These are phyloP conservation scores for Pisolithus orientalis DNA, from an alignment of 768 basidiomycete genomes.

Conservation along the genomic window DNA sequence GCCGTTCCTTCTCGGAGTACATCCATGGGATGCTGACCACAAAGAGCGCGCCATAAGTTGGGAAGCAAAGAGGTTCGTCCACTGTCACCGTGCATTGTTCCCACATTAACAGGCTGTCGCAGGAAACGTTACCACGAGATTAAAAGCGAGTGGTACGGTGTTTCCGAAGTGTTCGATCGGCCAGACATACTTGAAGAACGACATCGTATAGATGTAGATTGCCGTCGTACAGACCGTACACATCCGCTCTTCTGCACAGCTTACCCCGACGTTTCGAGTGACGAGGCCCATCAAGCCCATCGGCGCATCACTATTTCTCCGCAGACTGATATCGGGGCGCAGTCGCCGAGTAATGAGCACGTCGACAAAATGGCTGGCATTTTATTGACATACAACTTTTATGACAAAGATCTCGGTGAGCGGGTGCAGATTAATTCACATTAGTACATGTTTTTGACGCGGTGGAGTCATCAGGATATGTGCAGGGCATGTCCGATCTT, in stretches of 20 bases:
- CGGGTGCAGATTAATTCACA: constrained; percentile 4
- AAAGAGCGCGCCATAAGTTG: constrained; percentile 56
- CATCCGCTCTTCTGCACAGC: constrained; percentile 77
- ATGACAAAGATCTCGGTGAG: constrained; percentile 81
- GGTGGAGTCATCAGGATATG: constrained; percentile 64
- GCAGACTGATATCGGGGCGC: constrained; percentile 70
- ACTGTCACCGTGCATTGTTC: neutral
- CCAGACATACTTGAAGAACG: constrained; percentile 82
- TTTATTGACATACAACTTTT: constrained; percentile 86
- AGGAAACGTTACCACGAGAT: constrained; percentile 66
- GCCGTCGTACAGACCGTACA: constrained; percentile 90
- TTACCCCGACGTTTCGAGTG: constrained; percentile 28
- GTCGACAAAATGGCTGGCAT: constrained; percentile 84
- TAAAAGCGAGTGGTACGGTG: constrained; percentile 79
- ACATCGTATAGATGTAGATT: constrained; percentile 96
- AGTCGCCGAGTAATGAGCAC: constrained; percentile 86
- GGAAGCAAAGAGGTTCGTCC: constrained; percentile 54
- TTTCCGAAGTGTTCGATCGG: constrained; percentile 74
- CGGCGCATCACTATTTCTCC: constrained; percentile 69
- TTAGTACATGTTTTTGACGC: neutral
- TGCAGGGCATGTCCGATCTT: constrained; percentile 98
- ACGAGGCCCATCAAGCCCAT: constrained; percentile 44
- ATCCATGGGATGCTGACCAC: constrained; percentile 69
- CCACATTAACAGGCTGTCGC: constrained; percentile 7
- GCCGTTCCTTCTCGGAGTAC: constrained; percentile 86